Evolutionary conservation across 1,284 basidiomycete species (phyloP), one percentile per base, ranked within the genome.

Genomic region (Moniliophthora roreri): DNA sequence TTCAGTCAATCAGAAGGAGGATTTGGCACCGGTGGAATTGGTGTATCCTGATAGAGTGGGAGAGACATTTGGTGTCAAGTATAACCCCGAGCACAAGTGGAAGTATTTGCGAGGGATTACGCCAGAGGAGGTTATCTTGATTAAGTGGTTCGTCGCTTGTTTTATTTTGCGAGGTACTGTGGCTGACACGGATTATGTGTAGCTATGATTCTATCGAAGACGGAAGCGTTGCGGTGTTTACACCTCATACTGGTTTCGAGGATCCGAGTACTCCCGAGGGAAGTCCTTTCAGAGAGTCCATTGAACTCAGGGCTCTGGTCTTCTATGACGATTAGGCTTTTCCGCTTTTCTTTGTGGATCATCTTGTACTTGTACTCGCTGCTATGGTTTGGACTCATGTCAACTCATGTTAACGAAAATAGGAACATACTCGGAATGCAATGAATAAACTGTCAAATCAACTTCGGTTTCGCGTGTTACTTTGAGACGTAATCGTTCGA

Each of bases 61-160:
- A 0, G 82, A 87, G 70, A 85, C 81, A 10, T 74, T 77, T 54
- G 69, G 72, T 26, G 79, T 89, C 35, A 72, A 70, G 63, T 76
- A 72, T 61, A 82, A 76, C 63, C 69, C 76, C 2, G 67, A 72
- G 28, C 83, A 88, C 56, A 70, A 69, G 60, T 89, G 85, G 85
- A 84, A 82, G 65, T 89, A 87, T 64, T 56, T 85, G 50, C 68
- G 71, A 39, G 84, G 81, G 0, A 78, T 87, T 76, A 74, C 69
- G 10, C 80, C 85, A 0, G 80, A 87, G 24, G 85, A 89, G 64
- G 64, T 79, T 40, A 78, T 85, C 35, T 63, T 88, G 32, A 18
- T 41, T 62, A 88, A 88, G 68, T 87, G 85, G 82, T 87, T 55
- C 48, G 81, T 69, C 9, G 23, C 4, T 18, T 23, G 15, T 28